A percentile compares a stretch with the other conserved stretches of the same genome.
These are phyloP conservation scores for Mycosphaerella sp. DNA, from an alignment of 2,329 filamentous ascomycete genomes.

Conservation along the genomic window DNA sequence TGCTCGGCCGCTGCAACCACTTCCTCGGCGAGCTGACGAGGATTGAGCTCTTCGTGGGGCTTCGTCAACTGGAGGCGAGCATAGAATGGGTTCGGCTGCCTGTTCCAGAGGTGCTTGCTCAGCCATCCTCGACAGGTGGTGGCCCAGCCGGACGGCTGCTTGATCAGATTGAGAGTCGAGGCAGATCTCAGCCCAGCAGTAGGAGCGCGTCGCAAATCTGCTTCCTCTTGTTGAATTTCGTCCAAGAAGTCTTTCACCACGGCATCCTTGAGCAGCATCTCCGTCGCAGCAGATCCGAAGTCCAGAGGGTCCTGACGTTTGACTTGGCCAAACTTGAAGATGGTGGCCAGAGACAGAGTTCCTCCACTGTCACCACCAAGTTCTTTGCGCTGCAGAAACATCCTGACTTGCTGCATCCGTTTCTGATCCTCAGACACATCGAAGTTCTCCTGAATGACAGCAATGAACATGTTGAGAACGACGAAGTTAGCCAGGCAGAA, in stretches of 20 bases:
- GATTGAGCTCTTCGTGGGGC: conserved; percentile 72
- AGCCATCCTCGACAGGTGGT: conserved; percentile 24
- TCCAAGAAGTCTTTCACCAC: conserved; percentile 94
- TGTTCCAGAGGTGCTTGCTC: conserved; percentile 28
- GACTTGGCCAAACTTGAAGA: conserved; percentile 57
- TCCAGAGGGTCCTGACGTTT: conserved; percentile 75
- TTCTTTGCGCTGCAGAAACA: conserved; percentile 88
- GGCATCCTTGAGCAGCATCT: conserved; percentile 94
- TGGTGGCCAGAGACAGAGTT: conserved; percentile 66
- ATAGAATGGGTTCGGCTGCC: conserved; percentile 93
- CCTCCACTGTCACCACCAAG: conserved; percentile 59
- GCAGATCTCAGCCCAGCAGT: conserved; percentile 16
- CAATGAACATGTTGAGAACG: conserved; percentile 99
- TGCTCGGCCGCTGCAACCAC: conserved; percentile 77
- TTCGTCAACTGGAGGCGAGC: conserved; percentile 66
- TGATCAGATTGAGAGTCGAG: conserved; percentile 15
- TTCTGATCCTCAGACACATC: conserved; percentile 99
- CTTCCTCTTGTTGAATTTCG: conserved; percentile 45
- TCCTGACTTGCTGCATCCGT: conserved; percentile 89
- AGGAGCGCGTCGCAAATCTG: conserved; percentile 17
- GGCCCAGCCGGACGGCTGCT: conserved; percentile 22
- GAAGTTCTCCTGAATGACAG: conserved; percentile 99
- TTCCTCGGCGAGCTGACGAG: conserved; percentile 81
- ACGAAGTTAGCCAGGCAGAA: conserved; percentile 95
- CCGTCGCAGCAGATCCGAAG: conserved; percentile 83